These are phyloP conservation scores for Metarhizium sp. DNA, from an alignment of 2,329 filamentous ascomycete genomes.

Conservation along the genomic window DNA sequence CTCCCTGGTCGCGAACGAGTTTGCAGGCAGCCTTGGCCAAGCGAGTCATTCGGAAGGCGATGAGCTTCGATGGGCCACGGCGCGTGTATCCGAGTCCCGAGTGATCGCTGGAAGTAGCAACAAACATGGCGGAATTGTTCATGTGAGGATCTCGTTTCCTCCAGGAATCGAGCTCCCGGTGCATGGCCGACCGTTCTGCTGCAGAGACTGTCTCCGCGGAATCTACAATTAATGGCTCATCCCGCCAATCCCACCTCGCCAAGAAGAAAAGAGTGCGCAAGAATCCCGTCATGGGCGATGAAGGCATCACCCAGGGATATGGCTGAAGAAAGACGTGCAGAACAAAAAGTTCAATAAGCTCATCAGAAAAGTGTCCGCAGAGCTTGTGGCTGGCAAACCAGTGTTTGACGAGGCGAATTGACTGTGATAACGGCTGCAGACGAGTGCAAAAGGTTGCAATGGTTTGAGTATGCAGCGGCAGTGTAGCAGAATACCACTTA, in stretches of 20 bases:
- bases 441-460: constrained; percentile 73
- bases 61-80: constrained; percentile 63
- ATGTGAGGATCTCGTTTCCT: constrained; percentile 80
- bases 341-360: constrained; percentile 77
- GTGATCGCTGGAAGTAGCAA: constrained; percentile 67
- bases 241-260: constrained; percentile 85
- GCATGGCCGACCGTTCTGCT: constrained; percentile 52
- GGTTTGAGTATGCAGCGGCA: constrained; percentile 73
- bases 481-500: constrained; percentile 60
- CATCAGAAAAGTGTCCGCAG: constrained; percentile 62
- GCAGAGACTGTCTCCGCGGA: constrained; percentile 50
- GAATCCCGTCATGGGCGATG: constrained; percentile 70
- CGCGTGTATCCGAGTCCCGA: constrained; percentile 76
- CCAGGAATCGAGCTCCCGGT: constrained; percentile 71
- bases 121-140: constrained; percentile 74
- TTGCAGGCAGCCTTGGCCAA: constrained; percentile 69
- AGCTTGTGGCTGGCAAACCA: constrained; percentile 87
- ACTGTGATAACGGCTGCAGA: constrained; percentile 68
- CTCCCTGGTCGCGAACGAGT: constrained; percentile 43
- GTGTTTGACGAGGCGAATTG: constrained; percentile 75
- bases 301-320: constrained; percentile 70
- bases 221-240: constrained; percentile 74
- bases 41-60: constrained; percentile 73
- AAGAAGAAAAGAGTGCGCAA: constrained; percentile 71
- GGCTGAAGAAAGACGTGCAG: constrained; percentile 71